Evolutionary conservation across 768 basidiomycete species (phyloP).

Genomic region (Gyrodon lividus): DNA sequence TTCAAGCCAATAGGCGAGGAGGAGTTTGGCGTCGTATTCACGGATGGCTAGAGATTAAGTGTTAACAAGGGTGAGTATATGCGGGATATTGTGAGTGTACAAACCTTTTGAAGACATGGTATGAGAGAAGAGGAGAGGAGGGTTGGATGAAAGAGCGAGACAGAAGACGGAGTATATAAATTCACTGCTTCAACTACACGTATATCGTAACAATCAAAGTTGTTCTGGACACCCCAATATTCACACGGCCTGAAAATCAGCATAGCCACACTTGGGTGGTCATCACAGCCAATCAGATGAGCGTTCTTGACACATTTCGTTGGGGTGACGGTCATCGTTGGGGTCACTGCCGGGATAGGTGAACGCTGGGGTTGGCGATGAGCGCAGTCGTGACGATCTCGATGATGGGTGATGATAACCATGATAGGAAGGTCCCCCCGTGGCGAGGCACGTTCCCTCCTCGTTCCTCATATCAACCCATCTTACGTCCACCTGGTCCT

Average conservation of each 20-base stretch:
- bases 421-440: not conserved
- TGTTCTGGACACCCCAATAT: slow-evolving; percentile 27
- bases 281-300: slow-evolving; percentile 3
- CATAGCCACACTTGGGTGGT: slow-evolving; percentile 27
- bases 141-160: not conserved
- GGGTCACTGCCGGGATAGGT: not conserved
- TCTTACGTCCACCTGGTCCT: no score
- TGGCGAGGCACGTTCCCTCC: slow-evolving; percentile 15
- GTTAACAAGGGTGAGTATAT: not conserved
- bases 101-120: slow-evolving; percentile 35
- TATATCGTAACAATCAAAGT: no score
- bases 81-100: slow-evolving; percentile 1
- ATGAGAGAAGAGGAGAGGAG: slow-evolving; percentile 9
- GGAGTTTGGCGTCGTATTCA: slow-evolving; percentile 98
- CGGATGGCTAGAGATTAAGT: slow-evolving; percentile 62
- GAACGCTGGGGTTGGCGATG: not conserved
- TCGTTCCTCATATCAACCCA: not conserved
- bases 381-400: not conserved
- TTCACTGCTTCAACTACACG: no score
- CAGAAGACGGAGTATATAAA: slow-evolving; percentile 16
- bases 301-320: not conserved
- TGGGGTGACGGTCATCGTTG: not conserved
- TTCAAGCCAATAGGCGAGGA: slow-evolving; percentile 96
- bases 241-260: slow-evolving; percentile 27
- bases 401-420: not conserved